phyloP scores from a whole-genome alignment of 75 land plant species.

The Picea sitchensis region DNA sequence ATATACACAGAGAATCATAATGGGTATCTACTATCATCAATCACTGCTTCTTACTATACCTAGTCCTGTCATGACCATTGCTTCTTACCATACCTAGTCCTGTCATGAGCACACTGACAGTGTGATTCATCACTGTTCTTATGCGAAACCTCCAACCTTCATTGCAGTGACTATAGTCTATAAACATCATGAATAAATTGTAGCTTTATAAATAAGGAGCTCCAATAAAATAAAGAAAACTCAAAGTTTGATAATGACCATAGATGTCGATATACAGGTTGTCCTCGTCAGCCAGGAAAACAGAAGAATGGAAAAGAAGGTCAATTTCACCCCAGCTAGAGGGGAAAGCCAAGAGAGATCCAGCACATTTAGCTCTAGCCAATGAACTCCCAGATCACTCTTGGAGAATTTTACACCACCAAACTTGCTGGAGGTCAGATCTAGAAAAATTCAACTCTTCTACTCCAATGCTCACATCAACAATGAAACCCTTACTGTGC shows the following conservation, averaged over 20 bases:
- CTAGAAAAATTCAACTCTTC: too few species aligned
- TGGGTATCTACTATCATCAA: too few species aligned
- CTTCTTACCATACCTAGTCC: conserved; percentile 26
- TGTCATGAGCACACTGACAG: conserved; percentile 33
- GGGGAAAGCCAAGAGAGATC: too few species aligned
- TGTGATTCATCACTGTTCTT: conserved; percentile 20
- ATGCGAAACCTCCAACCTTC: conserved; percentile 35
- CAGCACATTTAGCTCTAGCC: too few species aligned
- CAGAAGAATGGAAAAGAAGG: conserved; percentile 34
- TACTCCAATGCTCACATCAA: too few species aligned
- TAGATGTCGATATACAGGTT: conserved; percentile 35
- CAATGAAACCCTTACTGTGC: too few species aligned
- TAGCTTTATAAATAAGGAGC: too few species aligned
- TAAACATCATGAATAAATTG: too few species aligned
- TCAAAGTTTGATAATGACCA: conserved; percentile 14
- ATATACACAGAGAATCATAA: background rate
- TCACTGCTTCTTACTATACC: conserved; percentile 4
- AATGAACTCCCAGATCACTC: too few species aligned
- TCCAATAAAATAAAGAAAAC: background rate
- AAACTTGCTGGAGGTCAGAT: too few species aligned
- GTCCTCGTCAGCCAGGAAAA: conserved; percentile 21
- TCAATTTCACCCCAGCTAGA: conserved; percentile 21
- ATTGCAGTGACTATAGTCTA: background rate
- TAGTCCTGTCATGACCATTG: too few species aligned
- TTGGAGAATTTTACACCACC: too few species aligned